Percentiles rank a stretch among this genome's conserved stretches.
Conservation (phyloP, 2,329 filamentous ascomycete species). For the Cladosporium oxysporum region DNA sequence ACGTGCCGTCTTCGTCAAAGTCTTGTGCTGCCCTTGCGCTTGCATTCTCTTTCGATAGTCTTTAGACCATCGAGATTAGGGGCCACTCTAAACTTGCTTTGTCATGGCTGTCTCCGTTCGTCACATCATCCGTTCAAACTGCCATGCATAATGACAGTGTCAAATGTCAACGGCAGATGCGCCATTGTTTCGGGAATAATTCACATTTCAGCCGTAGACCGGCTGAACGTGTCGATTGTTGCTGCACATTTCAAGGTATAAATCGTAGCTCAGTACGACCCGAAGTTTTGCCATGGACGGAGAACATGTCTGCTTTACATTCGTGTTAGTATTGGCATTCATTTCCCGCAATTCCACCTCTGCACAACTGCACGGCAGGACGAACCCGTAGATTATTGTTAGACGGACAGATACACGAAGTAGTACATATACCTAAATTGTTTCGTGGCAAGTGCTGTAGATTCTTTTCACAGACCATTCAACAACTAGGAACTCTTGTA, state of each 20-base stretch:
- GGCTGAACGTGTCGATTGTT: neutral
- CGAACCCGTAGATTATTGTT: neutral
- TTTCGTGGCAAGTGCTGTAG: neutral
- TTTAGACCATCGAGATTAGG: slow-evolving; percentile 2
- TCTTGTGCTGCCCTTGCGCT: neutral
- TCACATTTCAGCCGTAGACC: neutral
- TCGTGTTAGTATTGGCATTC: neutral
- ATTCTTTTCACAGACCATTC: neutral
- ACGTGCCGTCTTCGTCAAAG: slow-evolving; percentile 4
- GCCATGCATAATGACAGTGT: neutral
- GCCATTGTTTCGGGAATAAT: neutral
- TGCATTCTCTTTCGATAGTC: slow-evolving; percentile 7
- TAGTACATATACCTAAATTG: neutral
- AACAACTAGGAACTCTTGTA: neutral
- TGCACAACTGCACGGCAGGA: neutral
- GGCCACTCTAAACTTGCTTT: neutral
- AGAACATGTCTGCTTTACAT: neutral
- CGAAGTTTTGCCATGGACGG: neutral
- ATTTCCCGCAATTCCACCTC: neutral
- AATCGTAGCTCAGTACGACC: neutral
- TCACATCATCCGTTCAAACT: neutral
- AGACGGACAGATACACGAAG: neutral
- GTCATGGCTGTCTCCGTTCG: neutral
- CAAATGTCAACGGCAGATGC: neutral
- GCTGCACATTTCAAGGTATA: neutral